phyloP scores from a whole-genome alignment of 139 green algal species.

The Nannochloris sp. region DNA sequence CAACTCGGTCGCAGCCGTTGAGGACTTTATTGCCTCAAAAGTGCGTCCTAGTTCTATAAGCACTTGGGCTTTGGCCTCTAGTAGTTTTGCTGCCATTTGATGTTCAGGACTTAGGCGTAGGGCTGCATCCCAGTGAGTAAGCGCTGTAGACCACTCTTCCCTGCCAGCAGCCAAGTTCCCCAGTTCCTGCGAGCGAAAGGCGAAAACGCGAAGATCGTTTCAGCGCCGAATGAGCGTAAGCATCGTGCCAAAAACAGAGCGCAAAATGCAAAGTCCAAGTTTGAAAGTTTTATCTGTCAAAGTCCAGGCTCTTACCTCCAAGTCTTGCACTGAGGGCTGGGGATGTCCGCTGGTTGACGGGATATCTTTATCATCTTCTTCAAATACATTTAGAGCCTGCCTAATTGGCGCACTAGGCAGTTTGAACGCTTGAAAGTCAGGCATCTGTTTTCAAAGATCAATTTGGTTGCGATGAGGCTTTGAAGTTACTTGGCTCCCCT shows the following conservation, averaged over 20 bases:
- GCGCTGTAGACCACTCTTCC: not conserved
- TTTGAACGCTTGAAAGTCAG: too few species aligned
- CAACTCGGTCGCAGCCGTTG: not conserved
- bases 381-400: not conserved
- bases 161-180: not conserved
- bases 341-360: not conserved
- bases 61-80: constrained; percentile 16
- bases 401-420: too few species aligned
- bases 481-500: too few species aligned
- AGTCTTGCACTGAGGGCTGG: not conserved
- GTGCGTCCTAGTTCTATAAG: not conserved
- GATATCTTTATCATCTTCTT: not conserved
- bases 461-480: too few species aligned
- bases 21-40: not conserved
- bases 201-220: too few species aligned
- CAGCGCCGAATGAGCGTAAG: too few species aligned
- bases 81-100: not conserved
- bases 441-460: too few species aligned
- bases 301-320: not conserved
- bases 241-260: too few species aligned
- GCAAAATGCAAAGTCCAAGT: too few species aligned
- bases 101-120: not conserved
- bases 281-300: too few species aligned
- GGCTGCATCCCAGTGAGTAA: constrained; percentile 11
- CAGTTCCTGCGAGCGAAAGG: too few species aligned